A percentile compares a stretch with the other conserved stretches of the same genome.
Conservation (phyloP, 768 basidiomycete species). For the Mycena haematopus region DNA sequence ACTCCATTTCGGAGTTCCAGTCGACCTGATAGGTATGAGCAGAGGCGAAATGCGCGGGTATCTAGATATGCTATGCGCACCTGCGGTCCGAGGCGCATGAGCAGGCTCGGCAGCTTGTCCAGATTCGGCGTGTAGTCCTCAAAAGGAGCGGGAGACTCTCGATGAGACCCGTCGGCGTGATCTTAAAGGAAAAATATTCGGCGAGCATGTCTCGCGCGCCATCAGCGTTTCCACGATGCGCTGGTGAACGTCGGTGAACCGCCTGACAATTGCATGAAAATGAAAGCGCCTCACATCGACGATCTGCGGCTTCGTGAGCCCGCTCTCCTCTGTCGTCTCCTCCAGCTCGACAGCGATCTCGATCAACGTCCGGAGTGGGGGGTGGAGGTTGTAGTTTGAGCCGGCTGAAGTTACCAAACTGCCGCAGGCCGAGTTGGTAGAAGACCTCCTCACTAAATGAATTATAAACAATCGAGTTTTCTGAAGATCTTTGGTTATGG, state of each 20-base stretch:
- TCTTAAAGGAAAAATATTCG: constrained; percentile 87
- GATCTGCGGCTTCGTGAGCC: constrained; percentile 65
- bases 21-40: constrained; percentile 63
- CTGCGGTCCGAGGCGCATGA: constrained; percentile 93
- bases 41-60: neutral
- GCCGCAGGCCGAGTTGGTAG: constrained; percentile 90
- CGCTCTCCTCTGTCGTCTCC: constrained; percentile 59
- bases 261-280: constrained; percentile 1
- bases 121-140: constrained; percentile 91
- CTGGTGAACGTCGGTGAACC: constrained; percentile 42
- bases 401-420: constrained; percentile 84
- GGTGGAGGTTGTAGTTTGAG: constrained; percentile 87
- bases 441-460: constrained; percentile 84
- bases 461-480: neutral
- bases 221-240: constrained; percentile 68
- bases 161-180: constrained; percentile 71
- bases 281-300: constrained; percentile 62
- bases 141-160: constrained; percentile 83
- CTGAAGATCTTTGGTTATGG: neutral
- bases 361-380: constrained; percentile 68
- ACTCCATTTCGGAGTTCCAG: constrained; percentile 85
- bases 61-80: constrained; percentile 42
- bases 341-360: constrained; percentile 81
- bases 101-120: constrained; percentile 85
- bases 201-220: constrained; percentile 80